Base-by-base conservation (phyloP, 305 asterid species). In the Solanum chacoense region DNA sequence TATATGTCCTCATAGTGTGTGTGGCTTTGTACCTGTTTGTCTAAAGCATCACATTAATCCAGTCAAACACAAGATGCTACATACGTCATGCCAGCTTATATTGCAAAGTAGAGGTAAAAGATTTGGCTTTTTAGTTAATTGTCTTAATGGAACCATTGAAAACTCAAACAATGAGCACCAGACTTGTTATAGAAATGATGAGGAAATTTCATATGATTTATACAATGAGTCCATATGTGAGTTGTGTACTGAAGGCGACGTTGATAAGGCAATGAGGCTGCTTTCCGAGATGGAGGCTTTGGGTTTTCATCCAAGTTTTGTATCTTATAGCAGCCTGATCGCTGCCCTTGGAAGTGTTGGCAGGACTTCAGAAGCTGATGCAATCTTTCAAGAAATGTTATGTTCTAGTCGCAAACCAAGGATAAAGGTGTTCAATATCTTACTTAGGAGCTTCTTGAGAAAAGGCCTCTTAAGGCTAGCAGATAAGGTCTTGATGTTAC, bases 281-380 rank as follows among this genome's bases (percentile, higher is more conserved):
- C 91, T 97, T 10, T 93, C 98, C 7, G 90, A 90, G 88, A 97
- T 95, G 98, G 99, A 97, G 94, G 98, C 97, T 8, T 74, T 93
- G 87, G 99, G 98, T 31, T 91, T 89, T 89, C 95, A 93, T 29
- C 93, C 95, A 29, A 94, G 87, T 90, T 87, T 92, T 4, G 16
- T 87, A 20, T 87, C 96, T 67, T 95, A 96, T 85, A 87, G 94
- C 20, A 88, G 91, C 42, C 88, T 96, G 87, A 92, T 97, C 40
- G 88, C 92, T 36, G 91, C 94, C 24, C 98, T 97, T 16, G 98
- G 94, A 67, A 90, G 93, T 84, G 93, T 91, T 10, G 98, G 98
- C 18, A 94, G 99, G 91, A 96, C 98, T 26, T 85, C 93, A 76
- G 99, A 97, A 88, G 98, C 98, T 5, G 99, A 97, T 37, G 97